phyloP scores from a whole-genome alignment of 805 yeast genomes.

The Pichia rugopelliculosa region DNA sequence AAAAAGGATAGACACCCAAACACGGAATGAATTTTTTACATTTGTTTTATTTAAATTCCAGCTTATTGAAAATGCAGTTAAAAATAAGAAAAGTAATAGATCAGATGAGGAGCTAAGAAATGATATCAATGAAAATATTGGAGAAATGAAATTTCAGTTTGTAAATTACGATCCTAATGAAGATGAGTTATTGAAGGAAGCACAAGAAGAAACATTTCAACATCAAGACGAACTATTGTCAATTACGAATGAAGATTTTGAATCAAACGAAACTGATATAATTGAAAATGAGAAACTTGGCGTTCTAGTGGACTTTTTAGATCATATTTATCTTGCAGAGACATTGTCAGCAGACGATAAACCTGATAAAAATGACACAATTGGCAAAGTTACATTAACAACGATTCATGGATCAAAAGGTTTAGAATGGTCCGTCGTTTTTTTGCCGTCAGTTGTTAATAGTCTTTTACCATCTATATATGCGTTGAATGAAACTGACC shows the following conservation, averaged over 20 bases:
- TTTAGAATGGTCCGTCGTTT: constrained; percentile 90
- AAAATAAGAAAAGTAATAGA: constrained; percentile 13
- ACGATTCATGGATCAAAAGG: constrained; percentile 95
- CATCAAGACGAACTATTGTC: constrained; percentile 1
- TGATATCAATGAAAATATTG: constrained; percentile 20
- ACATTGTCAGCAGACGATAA: constrained; percentile 5
- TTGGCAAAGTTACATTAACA: constrained; percentile 38
- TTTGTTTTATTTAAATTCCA: constrained; percentile 16
- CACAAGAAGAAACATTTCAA: constrained; percentile 13
- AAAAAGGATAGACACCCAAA: constrained; percentile 9
- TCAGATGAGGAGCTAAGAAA: constrained; percentile 17
- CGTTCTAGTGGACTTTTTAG: constrained; percentile 26
- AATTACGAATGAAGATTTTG: constrained; percentile 5
- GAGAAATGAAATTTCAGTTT: constrained; percentile 25
- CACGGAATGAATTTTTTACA: constrained; percentile 15
- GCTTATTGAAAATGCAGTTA: constrained; percentile 15
- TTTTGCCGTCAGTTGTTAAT: constrained; percentile 65
- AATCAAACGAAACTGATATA: constrained; percentile 16
- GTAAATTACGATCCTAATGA: constrained; percentile 20
- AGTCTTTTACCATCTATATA: constrained; percentile 57
- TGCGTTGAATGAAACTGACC: constrained; percentile 29
- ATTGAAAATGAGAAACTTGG: constrained; percentile 16
- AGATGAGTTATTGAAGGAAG: constrained; percentile 18
- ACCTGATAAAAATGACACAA: neutral
- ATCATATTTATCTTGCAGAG: constrained; percentile 27